These are phyloP conservation scores for Penicillium sp. DNA, from an alignment of 2,329 filamentous ascomycete genomes.

Conservation along the genomic window DNA sequence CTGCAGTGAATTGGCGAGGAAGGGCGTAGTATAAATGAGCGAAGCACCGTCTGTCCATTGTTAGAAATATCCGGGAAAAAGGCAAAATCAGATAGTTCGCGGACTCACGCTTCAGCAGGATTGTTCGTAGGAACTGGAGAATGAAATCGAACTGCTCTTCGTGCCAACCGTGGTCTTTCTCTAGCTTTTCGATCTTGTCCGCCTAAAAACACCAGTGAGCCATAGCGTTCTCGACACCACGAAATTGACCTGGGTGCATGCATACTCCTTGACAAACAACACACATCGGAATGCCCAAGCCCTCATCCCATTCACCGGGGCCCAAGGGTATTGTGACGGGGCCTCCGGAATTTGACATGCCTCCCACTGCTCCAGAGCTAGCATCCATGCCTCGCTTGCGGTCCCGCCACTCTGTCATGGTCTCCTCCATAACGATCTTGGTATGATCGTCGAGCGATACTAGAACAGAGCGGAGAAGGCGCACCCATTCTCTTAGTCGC, in stretches of 20 bases:
- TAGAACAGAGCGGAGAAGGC: conserved; percentile 77
- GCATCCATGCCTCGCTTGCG: conserved; percentile 67
- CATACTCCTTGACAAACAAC: conserved; percentile 94
- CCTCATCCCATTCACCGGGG: conserved; percentile 91
- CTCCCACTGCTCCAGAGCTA: conserved; percentile 58
- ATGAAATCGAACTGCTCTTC: conserved; percentile 97
- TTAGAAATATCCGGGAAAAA: conserved; percentile 17
- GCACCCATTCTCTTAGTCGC: conserved; percentile 86
- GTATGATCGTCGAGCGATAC: conserved; percentile 73
- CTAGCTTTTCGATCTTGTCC: conserved; percentile 86
- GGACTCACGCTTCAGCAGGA: conserved; percentile 77
- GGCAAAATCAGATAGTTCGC: conserved; percentile 25
- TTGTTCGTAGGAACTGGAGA: conserved; percentile 86
- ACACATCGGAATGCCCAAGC: conserved; percentile 80
- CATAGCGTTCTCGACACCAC: conserved; percentile 5
- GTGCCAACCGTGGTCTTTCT: conserved; percentile 89
- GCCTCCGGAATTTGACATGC: conserved; percentile 63
- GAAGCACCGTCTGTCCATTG: conserved; percentile 70
- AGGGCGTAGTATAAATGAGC: conserved; percentile 81
- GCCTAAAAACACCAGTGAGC: conserved; percentile 56
- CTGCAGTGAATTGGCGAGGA: conserved; percentile 74
- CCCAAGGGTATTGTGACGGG: conserved; percentile 77
- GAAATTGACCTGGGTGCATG: conserved; percentile 14
- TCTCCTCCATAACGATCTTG: conserved; percentile 83
- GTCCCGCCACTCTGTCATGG: conserved; percentile 78